Evolutionary conservation across 345 rosid genomes (phyloP).

Genomic region (Eucalyptus curtisii): DNA sequence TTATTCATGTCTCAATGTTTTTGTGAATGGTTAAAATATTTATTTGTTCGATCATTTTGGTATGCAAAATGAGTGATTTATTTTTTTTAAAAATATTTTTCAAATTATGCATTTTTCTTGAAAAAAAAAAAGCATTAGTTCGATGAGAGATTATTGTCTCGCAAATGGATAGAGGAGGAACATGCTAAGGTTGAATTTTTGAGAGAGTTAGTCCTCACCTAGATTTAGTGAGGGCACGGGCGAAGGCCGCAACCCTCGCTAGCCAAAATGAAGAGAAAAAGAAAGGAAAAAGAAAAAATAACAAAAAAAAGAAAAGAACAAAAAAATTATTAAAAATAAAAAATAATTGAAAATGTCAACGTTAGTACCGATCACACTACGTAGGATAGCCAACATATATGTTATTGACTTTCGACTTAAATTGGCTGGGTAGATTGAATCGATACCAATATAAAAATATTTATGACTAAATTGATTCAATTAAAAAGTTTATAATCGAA

Average conservation of each 20-base stretch:
- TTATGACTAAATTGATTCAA: fast-evolving
- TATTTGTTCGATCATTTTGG: fast-evolving
- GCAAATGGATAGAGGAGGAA: not conserved
- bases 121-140: not conserved
- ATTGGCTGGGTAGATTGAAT: fast-evolving
- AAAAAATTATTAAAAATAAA: too few relatives aligned
- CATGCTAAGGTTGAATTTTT: not conserved
- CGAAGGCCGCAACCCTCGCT: fast-evolving
- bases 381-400: too few relatives aligned
- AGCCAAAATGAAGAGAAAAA: too few relatives aligned
- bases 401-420: fast-evolving
- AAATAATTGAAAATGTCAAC: too few relatives aligned
- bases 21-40: fast-evolving
- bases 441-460: fast-evolving
- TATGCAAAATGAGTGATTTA: fast-evolving
- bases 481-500: fast-evolving
- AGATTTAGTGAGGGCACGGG: fast-evolving
- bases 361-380: too few relatives aligned
- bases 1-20: fast-evolving
- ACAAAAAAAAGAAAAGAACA: fast-evolving
- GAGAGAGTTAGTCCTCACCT: fast-evolving
- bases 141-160: fast-evolving
- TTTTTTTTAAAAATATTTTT: not conserved
- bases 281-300: fast-evolving
- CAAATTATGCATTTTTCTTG: fast-evolving